Base-by-base conservation (phyloP, 1,284 basidiomycete species). In the Ustilago curta region DNA sequence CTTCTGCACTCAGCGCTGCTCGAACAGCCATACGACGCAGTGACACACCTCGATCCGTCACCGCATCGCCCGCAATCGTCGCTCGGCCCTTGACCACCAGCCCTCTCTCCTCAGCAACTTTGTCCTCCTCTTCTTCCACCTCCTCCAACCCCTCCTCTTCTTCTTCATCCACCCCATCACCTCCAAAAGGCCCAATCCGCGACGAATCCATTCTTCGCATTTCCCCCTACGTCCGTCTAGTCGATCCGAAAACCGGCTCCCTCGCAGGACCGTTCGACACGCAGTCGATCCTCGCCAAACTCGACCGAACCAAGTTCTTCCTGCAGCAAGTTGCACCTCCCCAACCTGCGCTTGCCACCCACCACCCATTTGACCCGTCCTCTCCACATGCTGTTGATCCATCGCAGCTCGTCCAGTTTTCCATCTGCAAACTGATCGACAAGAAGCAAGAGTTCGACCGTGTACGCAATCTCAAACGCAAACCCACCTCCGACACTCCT, bases 371-470 rank as follows among this genome's bases (percentile, higher is more conserved):
- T 59, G 59, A 63, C 19, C 59, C 62, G 5, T 18, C 44, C 6
- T 35, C 54, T 1, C 43, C 61, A 4, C 40, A 48, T 2, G 4
- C 35, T 3, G 45, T 60, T 11, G 59, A 70, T 16, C 42, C 55
- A 3, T 40, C 59, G 2, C 37, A 23, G 6, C 48, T 79, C 8
- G 64, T 65, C 4, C 69, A 70, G 29, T 68, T 80, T 8, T 82
- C 85, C 1, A 84, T 86, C 53, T 85, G 84, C 76, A 83, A 84
- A 39, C 80, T 86, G 65, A 62, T 87, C 43, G 82, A 84, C 71
- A 86, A 86, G 73, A 85, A 85, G 76, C 82, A 82, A 31, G 75
- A 79, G 50, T 85, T 81, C 56, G 73, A 84, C 29, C 62, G 67
- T n/a, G 42, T 57, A 44, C 67, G 76, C 8, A 70, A 70, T 3